These are phyloP conservation scores for Symbiodinium natans DNA, from an alignment of 73 alveolate genomes.

Conservation along the genomic window DNA sequence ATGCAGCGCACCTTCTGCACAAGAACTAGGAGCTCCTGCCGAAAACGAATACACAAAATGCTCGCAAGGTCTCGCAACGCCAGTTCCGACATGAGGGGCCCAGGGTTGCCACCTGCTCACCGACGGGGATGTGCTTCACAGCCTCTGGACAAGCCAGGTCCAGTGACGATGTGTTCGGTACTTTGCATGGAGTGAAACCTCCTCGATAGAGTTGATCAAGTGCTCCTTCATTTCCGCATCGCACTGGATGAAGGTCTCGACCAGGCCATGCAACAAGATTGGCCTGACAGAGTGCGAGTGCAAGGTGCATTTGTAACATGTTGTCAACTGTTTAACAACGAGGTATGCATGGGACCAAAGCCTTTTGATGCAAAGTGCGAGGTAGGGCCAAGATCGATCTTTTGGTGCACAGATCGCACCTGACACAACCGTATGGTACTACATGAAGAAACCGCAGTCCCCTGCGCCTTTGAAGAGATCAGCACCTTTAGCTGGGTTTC, in stretches of 20 bases:
- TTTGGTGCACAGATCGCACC: slow-evolving; percentile 78
- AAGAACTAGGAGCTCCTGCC: slow-evolving; percentile 77
- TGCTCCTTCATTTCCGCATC: slow-evolving; percentile 91
- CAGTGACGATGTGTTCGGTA: neutral
- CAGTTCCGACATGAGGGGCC: neutral
- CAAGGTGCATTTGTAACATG: neutral
- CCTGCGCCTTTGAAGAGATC: slow-evolving; percentile 77
- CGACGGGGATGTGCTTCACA: slow-evolving; percentile 48
- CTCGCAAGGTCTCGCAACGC: neutral
- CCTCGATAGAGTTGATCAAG: slow-evolving; percentile 89
- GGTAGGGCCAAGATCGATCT: slow-evolving; percentile 68
- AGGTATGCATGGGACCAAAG: neutral
- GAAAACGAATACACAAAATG: neutral
- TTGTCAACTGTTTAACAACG: too few relatives aligned
- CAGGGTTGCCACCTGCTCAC: slow-evolving; percentile 35
- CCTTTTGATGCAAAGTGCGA: slow-evolving; percentile 89
- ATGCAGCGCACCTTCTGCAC: slow-evolving; percentile 42
- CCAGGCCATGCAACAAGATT: slow-evolving; percentile 71
- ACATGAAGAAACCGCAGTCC: neutral
- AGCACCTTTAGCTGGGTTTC: slow-evolving; percentile 23
- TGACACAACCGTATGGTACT: neutral
- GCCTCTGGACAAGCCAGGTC: slow-evolving; percentile 16
- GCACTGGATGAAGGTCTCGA: slow-evolving; percentile 50
- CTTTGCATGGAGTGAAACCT: slow-evolving; percentile 10
- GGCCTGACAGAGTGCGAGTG: slow-evolving; percentile 21